Conservation (phyloP, 257 asterid species). For the Plectranthus barbatus region DNA sequence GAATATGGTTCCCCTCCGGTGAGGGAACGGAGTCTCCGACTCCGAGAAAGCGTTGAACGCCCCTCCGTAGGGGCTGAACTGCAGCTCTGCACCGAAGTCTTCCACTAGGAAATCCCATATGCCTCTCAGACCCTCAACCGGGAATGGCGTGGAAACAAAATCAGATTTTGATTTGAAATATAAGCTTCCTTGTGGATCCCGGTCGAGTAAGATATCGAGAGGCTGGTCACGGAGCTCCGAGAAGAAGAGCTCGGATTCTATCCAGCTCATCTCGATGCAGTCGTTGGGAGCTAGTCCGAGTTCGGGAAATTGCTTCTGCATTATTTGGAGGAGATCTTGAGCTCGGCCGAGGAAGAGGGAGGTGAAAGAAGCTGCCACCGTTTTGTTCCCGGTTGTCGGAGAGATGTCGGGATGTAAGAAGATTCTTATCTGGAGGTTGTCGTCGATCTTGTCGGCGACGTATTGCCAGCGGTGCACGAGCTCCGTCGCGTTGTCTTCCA, state of each 20-base stretch:
- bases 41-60: neutral
- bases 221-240: neutral
- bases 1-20: conserved; percentile 19
- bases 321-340: conserved; percentile 12
- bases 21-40: conserved; percentile 21
- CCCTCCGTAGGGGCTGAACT: conserved; percentile 13
- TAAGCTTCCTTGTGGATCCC: neutral
- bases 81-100: neutral
- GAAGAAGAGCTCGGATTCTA: conserved; percentile 22
- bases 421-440: conserved; percentile 12
- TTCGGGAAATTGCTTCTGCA: conserved; percentile 29
- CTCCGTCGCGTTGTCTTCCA: conserved; percentile 8
- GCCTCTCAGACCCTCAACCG: neutral
- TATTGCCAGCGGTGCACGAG: conserved; percentile 21
- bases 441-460: no score
- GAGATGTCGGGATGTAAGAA: neutral
- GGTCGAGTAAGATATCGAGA: neutral
- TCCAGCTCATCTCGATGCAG: conserved; percentile 36
- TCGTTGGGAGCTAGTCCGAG: conserved; percentile 26
- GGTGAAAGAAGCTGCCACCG: conserved; percentile 19
- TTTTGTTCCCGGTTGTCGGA: conserved; percentile 5
- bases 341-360: conserved; percentile 28
- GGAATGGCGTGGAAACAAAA: neutral
- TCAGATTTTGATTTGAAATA: conserved; percentile 15
- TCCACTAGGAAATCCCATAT: neutral